Percentiles rank a stretch among this genome's conserved stretches.
Evolutionary conservation across 2,329 filamentous ascomycete genomes (phyloP).

Genomic region (Ophiostoma sp.): DNA sequence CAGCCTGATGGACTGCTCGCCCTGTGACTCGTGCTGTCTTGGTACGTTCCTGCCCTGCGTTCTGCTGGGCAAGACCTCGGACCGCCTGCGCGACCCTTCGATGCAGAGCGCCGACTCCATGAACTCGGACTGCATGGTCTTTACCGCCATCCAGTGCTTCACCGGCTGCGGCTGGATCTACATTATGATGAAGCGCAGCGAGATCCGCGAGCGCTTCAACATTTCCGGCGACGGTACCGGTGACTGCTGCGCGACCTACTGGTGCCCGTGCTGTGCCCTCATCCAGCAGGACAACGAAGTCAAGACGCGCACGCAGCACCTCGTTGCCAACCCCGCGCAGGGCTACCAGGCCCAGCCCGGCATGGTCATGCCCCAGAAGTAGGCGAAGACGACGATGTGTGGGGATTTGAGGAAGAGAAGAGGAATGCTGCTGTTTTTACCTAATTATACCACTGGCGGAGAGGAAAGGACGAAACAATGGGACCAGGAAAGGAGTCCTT

Average conservation of each 20-base stretch:
- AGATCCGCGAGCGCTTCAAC: slow-evolving; percentile 55
- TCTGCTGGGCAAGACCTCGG: slow-evolving; percentile 47
- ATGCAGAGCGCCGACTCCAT: slow-evolving; percentile 42
- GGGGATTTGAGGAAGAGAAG: not conserved
- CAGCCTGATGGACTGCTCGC: slow-evolving; percentile 44
- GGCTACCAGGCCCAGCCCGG: slow-evolving; percentile 38
- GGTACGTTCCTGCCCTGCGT: slow-evolving; percentile 46
- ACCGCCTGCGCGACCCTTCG: slow-evolving; percentile 47
- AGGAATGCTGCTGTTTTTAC: not conserved
- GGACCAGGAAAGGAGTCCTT: not conserved
- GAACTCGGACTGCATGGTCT: slow-evolving; percentile 48
- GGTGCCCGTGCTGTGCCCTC: slow-evolving; percentile 57
- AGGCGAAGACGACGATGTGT: not conserved
- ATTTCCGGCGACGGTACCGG: slow-evolving; percentile 50
- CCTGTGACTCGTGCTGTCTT: slow-evolving; percentile 43
- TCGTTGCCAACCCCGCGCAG: slow-evolving; percentile 32
- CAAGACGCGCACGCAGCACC: slow-evolving; percentile 33
- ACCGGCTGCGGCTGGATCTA: slow-evolving; percentile 49
- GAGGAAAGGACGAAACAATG: not conserved
- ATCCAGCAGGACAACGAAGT: slow-evolving; percentile 62
- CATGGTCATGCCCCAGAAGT: slow-evolving; percentile 36
- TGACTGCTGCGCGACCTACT: slow-evolving; percentile 56
- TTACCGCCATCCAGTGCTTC: slow-evolving; percentile 41
- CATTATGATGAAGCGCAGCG: slow-evolving; percentile 54
- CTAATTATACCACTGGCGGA: slow-evolving; percentile 10